Conservation (phyloP, 1,284 basidiomycete genomes). For the Ceratobasidium sp. region DNA sequence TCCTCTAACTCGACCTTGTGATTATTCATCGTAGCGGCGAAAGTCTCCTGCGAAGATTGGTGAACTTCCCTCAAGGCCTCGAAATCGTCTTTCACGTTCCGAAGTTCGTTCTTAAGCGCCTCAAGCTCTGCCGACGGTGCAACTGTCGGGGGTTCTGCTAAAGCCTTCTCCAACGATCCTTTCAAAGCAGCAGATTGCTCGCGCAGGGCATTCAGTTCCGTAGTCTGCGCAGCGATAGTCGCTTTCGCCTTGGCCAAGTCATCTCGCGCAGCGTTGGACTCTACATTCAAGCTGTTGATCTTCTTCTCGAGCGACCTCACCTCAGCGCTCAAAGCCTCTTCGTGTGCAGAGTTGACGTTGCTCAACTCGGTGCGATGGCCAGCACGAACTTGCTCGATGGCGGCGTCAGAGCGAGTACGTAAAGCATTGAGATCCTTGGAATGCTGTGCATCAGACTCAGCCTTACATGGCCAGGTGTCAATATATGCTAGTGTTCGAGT, state of each 20-base stretch:
- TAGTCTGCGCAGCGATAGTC: constrained; percentile 55
- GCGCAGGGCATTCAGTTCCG: constrained; percentile 19
- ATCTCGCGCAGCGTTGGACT: constrained; percentile 82
- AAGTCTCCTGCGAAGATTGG: constrained; percentile 71
- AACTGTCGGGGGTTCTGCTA: constrained; percentile 28
- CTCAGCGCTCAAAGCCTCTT: constrained; percentile 65
- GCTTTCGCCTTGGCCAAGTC: constrained; percentile 80
- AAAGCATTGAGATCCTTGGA: constrained; percentile 74
- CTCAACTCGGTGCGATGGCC: constrained; percentile 70
- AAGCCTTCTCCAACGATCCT: constrained; percentile 16
- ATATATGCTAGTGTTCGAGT: constrained; percentile 31
- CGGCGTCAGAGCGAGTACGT: constrained; percentile 69
- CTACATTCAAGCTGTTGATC: constrained; percentile 67
- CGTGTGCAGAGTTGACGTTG: constrained; percentile 70
- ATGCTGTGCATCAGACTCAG: constrained; percentile 73
- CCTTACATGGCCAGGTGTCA: constrained; percentile 55
- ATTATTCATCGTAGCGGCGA: constrained; percentile 66
- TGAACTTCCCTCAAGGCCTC: constrained; percentile 68
- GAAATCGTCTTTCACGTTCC: constrained; percentile 74
- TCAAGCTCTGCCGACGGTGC: constrained; percentile 62
- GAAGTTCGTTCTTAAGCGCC: constrained; percentile 67
- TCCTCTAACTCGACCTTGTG: constrained; percentile 77
- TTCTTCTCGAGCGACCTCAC: constrained; percentile 70
- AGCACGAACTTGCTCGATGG: constrained; percentile 72
- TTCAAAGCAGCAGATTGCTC: constrained; percentile 16